phyloP scores from a whole-genome alignment of 352 stramenopile species.

The Phytophthora pini region DNA sequence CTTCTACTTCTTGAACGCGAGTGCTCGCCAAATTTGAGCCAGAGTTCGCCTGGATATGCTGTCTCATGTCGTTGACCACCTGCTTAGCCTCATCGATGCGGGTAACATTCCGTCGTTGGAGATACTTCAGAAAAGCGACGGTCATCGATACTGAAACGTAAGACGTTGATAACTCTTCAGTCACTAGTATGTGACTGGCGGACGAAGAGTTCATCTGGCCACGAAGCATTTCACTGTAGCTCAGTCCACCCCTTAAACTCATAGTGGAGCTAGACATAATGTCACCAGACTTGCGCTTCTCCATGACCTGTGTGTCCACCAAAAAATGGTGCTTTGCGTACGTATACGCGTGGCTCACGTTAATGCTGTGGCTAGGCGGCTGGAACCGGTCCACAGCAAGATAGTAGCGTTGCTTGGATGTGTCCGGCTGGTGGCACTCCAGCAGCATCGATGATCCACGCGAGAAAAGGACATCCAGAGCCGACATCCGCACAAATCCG shows the following conservation, averaged over 20 bases:
- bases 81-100: slow-evolving; percentile 64
- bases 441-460: slow-evolving; percentile 77
- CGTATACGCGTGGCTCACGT: slow-evolving; percentile 75
- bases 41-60: slow-evolving; percentile 48
- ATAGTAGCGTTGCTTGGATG: slow-evolving; percentile 70
- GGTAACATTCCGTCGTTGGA: slow-evolving; percentile 70
- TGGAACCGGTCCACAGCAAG: slow-evolving; percentile 80
- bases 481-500: slow-evolving; percentile 77
- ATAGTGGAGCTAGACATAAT: slow-evolving; percentile 41
- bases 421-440: slow-evolving; percentile 56
- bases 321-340: slow-evolving; percentile 87
- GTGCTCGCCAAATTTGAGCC: slow-evolving; percentile 14
- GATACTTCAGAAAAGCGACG: slow-evolving; percentile 78
- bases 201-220: slow-evolving; percentile 56
- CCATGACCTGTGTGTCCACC: slow-evolving; percentile 67
- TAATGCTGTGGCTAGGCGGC: slow-evolving; percentile 61
- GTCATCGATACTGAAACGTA: slow-evolving; percentile 87
- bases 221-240: slow-evolving; percentile 71
- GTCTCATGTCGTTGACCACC: slow-evolving; percentile 61
- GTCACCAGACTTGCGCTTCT: slow-evolving; percentile 53
- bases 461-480: slow-evolving; percentile 77
- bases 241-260: slow-evolving; percentile 41
- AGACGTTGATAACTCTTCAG: slow-evolving; percentile 82
- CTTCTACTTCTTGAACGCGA: slow-evolving; percentile 36
- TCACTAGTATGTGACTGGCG: slow-evolving; percentile 77